Conservation (phyloP, 768 basidiomycete genomes). For the Crucibulum laeve region DNA sequence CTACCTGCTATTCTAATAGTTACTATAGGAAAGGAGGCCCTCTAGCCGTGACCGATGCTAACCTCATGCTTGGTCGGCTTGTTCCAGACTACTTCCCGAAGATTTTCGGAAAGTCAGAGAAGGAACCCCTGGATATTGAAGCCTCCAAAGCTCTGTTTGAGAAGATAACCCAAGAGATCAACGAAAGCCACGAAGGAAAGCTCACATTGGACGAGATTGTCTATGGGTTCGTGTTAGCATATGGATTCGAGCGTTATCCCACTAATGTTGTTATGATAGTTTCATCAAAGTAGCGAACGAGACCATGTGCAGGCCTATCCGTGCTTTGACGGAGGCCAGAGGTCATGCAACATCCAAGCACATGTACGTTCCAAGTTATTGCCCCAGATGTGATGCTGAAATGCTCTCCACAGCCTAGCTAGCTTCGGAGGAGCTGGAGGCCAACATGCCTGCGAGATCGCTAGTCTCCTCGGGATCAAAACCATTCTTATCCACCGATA, state of each 20-base stretch:
- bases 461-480: slow-evolving; percentile 78
- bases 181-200: slow-evolving; percentile 52
- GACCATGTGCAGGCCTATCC: slow-evolving; percentile 93
- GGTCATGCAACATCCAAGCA: slow-evolving; percentile 83
- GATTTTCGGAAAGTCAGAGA: slow-evolving; percentile 88
- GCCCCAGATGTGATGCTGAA: slow-evolving; percentile 3
- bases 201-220: slow-evolving; percentile 80
- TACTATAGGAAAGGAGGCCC: slow-evolving; percentile 78
- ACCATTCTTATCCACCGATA: slow-evolving; percentile 87
- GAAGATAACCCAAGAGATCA: slow-evolving; percentile 64
- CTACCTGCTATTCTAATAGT: slow-evolving; percentile 1
- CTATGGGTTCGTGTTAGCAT: slow-evolving; percentile 59
- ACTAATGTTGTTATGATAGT: slow-evolving; percentile 28
- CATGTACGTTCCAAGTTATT: slow-evolving; percentile 28
- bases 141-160: slow-evolving; percentile 70
- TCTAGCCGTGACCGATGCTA: slow-evolving; percentile 90
- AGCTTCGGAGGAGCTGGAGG: slow-evolving; percentile 90
- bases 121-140: slow-evolving; percentile 75
- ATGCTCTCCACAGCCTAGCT: slow-evolving; percentile 51
- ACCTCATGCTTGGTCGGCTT: slow-evolving; percentile 83
- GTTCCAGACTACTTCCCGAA: slow-evolving; percentile 91
- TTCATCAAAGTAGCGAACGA: slow-evolving; percentile 97
- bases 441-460: slow-evolving; percentile 93
- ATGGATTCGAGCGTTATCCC: neutral
- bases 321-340: slow-evolving; percentile 84